These are phyloP conservation scores for Boletus tylopilopsis DNA, from an alignment of 768 basidiomycete species.

Conservation along the genomic window DNA sequence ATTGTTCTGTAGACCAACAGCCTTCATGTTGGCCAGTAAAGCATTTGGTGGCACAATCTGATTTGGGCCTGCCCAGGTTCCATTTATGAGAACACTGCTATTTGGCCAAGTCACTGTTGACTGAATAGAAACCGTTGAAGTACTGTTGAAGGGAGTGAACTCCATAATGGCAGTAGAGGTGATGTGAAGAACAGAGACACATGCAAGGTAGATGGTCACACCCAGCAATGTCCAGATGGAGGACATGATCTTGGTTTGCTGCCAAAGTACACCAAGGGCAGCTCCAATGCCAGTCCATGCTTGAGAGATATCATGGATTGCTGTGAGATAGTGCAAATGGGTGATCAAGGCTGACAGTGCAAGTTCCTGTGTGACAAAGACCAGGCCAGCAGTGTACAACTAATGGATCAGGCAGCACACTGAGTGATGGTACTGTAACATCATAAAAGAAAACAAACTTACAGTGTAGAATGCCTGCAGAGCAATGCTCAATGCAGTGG, in stretches of 20 bases:
- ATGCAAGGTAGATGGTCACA: conserved; percentile 12
- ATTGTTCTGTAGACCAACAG: conserved; percentile 1
- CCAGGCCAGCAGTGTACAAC: conserved; percentile 16
- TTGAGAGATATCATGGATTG: conserved; percentile 14
- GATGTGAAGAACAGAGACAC: conserved; percentile 19
- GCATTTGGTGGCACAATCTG: neutral
- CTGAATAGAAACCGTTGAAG: neutral
- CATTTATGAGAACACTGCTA: neutral
- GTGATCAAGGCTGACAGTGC: conserved; percentile 3
- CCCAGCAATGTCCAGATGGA: conserved; percentile 12
- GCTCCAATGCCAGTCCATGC: conserved; percentile 26
- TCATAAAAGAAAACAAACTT: neutral
- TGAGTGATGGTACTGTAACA: neutral
- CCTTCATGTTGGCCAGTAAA: neutral
- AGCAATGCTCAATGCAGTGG: neutral
- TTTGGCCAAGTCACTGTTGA: conserved; percentile 8
- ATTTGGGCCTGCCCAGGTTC: neutral
- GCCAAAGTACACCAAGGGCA: conserved; percentile 13
- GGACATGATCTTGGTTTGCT: conserved; percentile 10
- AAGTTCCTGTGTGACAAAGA: conserved; percentile 21
- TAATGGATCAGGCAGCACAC: neutral
- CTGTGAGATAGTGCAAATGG: conserved; percentile 14
- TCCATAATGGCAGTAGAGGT: conserved; percentile 19
- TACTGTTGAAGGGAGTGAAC: conserved; percentile 11
- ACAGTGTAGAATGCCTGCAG: conserved; percentile 5